phyloP scores from a whole-genome alignment of 345 rosid genomes.

The Murraya koenigii region DNA sequence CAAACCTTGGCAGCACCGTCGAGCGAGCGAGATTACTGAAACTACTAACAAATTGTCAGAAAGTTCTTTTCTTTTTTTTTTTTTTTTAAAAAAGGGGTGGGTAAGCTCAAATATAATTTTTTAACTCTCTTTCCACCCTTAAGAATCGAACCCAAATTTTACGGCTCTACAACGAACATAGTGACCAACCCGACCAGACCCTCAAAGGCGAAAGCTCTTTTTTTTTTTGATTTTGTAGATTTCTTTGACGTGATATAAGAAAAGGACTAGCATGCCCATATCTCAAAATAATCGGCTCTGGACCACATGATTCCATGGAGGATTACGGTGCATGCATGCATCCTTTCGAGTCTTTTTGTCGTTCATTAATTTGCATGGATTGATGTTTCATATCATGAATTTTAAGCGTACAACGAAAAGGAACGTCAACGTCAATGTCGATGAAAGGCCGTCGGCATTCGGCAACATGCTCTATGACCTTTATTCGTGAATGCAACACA shows the following conservation, averaged over 20 bases:
- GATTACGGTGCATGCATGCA: not conserved
- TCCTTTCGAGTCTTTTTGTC: not conserved
- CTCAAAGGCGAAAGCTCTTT: too few relatives aligned
- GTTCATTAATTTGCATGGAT: not conserved
- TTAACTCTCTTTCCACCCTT: too few relatives aligned
- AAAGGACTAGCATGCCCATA: not conserved
- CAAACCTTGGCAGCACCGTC: not conserved
- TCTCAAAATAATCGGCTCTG: not conserved
- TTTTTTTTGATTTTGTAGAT: too few relatives aligned
- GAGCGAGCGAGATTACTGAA: not conserved
- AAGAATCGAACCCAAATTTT: too few relatives aligned
- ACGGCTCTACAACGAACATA: too few relatives aligned
- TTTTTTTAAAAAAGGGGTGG: too few relatives aligned
- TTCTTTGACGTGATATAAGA: not conserved
- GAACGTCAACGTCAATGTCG: not conserved
- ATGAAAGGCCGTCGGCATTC: not conserved
- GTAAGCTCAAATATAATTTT: too few relatives aligned
- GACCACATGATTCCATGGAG: conserved; percentile 4
- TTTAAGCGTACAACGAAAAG: not conserved
- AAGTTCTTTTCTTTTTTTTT: too few relatives aligned
- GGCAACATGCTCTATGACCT: not conserved
- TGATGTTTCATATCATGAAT: not conserved
- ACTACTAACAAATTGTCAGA: not conserved
- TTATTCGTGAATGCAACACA: not conserved
- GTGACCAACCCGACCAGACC: too few relatives aligned